Percentiles rank a stretch among this genome's conserved stretches.
Conservation (phyloP, 2,329 filamentous ascomycete genomes). For the Aureobasidium musti region DNA sequence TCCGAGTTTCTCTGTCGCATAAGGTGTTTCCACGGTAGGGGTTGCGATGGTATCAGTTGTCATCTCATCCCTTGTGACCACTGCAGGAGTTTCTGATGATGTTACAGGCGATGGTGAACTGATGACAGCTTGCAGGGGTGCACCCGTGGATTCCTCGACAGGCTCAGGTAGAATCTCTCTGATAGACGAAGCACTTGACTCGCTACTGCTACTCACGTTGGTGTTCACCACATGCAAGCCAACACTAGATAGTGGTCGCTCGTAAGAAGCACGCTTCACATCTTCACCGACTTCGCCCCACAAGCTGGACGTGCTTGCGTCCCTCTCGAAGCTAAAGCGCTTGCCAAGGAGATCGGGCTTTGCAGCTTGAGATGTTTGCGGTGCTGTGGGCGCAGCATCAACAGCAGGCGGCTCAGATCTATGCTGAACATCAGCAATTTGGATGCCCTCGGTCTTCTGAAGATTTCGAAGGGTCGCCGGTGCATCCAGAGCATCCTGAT, state of each 20-base stretch:
- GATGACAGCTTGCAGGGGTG: background rate
- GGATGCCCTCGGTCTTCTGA: conserved; percentile 21
- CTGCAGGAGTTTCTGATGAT: background rate
- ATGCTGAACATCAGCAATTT: background rate
- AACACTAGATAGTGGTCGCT: conserved; percentile 36
- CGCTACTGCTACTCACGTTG: conserved; percentile 38
- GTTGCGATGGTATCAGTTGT: background rate
- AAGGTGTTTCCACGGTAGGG: background rate
- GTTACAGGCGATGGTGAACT: conserved; percentile 3
- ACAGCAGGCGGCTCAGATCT: background rate
- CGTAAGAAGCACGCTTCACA: conserved; percentile 34
- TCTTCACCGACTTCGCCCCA: conserved; percentile 27
- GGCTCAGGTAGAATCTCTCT: background rate
- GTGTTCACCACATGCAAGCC: conserved; percentile 51
- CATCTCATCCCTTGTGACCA: background rate
- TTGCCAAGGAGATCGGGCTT: conserved; percentile 37
- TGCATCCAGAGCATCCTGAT: conserved; percentile 38
- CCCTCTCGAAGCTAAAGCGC: conserved; percentile 45
- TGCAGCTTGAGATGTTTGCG: background rate
- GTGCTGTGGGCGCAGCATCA: background rate
- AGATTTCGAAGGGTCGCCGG: conserved; percentile 33
- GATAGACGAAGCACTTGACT: background rate
- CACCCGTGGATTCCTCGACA: background rate
- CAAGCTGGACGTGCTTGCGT: conserved; percentile 22
- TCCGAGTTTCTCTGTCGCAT: background rate